Evolutionary conservation across 2,329 filamentous ascomycete genomes (phyloP).

Genomic region (Sporothrix dimorphospora): DNA sequence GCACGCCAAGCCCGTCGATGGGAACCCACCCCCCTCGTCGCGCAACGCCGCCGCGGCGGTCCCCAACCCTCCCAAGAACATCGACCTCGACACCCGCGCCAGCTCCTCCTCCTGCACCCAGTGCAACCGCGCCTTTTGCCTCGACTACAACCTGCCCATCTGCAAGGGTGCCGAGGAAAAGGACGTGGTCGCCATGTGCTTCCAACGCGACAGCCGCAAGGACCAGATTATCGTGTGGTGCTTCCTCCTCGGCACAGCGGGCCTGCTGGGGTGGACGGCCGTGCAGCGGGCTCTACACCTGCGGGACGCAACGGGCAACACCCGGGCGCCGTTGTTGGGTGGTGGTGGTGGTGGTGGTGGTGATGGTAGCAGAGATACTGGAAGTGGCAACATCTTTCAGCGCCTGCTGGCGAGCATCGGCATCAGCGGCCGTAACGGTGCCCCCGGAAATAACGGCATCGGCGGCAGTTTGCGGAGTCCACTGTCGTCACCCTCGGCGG

Average conservation of each 20-base stretch:
- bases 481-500: constrained; percentile 21
- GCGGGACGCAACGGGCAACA: constrained; percentile 37
- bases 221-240: constrained; percentile 68
- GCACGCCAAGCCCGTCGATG: constrained; percentile 38
- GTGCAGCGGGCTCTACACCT: constrained; percentile 53
- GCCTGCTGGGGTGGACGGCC: constrained; percentile 63
- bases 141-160: constrained; percentile 62
- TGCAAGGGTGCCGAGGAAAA: constrained; percentile 65
- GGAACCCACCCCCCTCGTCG: constrained; percentile 34
- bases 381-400: neutral
- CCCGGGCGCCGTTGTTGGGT: constrained; percentile 28
- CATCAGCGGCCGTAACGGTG: neutral
- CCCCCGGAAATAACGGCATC: neutral
- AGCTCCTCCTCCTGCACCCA: constrained; percentile 57
- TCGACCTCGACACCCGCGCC: constrained; percentile 38
- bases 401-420: constrained; percentile 23
- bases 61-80: constrained; percentile 32
- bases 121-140: constrained; percentile 68
- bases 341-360: constrained; percentile 19
- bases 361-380: neutral
- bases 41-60: constrained; percentile 35
- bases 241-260: constrained; percentile 62
- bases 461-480: constrained; percentile 19
- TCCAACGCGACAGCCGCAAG: constrained; percentile 69
- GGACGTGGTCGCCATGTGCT: constrained; percentile 65